phyloP scores from a whole-genome alignment of 2,329 filamentous ascomycete species.

The Malbranchea zuffiana region DNA sequence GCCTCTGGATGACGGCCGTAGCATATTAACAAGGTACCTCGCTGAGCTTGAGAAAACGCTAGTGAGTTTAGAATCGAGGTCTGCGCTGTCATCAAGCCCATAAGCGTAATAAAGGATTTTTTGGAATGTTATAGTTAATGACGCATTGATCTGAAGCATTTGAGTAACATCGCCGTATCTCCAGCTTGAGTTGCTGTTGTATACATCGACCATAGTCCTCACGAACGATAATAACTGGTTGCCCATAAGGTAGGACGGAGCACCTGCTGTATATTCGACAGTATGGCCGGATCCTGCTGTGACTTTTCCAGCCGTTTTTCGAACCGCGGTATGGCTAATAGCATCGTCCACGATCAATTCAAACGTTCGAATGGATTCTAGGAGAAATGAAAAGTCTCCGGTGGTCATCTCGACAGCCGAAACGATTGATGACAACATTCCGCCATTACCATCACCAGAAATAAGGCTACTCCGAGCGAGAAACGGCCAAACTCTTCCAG shows the following conservation, averaged over 20 bases:
- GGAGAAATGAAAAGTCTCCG: constrained; percentile 66
- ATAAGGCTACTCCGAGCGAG: constrained; percentile 71
- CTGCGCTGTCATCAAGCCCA: constrained; percentile 55
- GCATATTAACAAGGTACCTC: constrained; percentile 62
- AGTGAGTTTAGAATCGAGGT: constrained; percentile 43
- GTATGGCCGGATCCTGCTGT: constrained; percentile 23
- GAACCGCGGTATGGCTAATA: constrained; percentile 44
- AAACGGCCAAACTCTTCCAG: constrained; percentile 82
- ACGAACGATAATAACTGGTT: constrained; percentile 62
- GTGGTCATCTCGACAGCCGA: constrained; percentile 70
- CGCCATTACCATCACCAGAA: constrained; percentile 62
- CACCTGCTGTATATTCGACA: constrained; percentile 51
- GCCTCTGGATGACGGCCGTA: constrained; percentile 58
- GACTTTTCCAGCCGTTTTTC: constrained; percentile 26
- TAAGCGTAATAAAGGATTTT: constrained; percentile 62
- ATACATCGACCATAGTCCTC: constrained; percentile 66
- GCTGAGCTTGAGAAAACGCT: constrained; percentile 61
- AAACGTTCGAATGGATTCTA: constrained; percentile 63
- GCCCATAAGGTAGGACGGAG: constrained; percentile 66
- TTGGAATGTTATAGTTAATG: constrained; percentile 59
- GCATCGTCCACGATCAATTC: constrained; percentile 65
- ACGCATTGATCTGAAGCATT: constrained; percentile 55
- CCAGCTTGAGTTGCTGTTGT: constrained; percentile 81
- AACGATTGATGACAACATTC: constrained; percentile 65
- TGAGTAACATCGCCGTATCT: constrained; percentile 61